Percentiles rank a stretch among this genome's conserved stretches.
phyloP scores from a whole-genome alignment of 345 rosid genomes.

The Anacardium occidentale region DNA sequence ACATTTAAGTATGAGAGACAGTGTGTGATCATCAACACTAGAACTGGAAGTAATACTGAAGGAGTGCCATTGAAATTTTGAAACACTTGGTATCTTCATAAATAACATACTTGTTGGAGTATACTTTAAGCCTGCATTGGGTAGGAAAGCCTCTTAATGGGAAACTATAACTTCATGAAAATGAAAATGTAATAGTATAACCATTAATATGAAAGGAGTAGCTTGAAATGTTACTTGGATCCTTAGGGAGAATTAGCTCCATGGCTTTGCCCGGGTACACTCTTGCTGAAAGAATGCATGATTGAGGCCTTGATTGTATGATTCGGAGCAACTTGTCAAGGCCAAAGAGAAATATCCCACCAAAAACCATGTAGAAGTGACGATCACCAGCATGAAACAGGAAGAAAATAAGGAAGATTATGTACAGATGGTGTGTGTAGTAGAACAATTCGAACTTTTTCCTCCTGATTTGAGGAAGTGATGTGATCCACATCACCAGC shows the following conservation, averaged over 20 bases:
- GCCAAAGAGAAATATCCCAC: slow-evolving; percentile 74
- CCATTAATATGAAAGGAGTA: background rate
- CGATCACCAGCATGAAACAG: slow-evolving; percentile 87
- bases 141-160: background rate
- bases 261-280: slow-evolving; percentile 55
- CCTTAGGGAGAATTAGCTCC: slow-evolving; percentile 69
- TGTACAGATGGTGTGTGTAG: slow-evolving; percentile 73
- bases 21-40: slow-evolving; percentile 37
- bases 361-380: slow-evolving; percentile 68
- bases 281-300: slow-evolving; percentile 51
- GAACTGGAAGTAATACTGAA: slow-evolving; percentile 83
- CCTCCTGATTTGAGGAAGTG: slow-evolving; percentile 84
- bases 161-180: background rate
- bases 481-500: slow-evolving; percentile 74
- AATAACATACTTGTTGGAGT: slow-evolving; percentile 63
- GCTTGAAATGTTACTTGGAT: slow-evolving; percentile 45
- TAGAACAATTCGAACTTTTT: slow-evolving; percentile 70
- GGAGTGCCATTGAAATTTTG: slow-evolving; percentile 76
- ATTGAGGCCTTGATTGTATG: slow-evolving; percentile 61
- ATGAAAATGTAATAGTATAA: background rate
- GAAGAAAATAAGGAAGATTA: slow-evolving; percentile 62
- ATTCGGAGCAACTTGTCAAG: slow-evolving; percentile 71
- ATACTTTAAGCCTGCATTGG: slow-evolving; percentile 58
- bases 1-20: slow-evolving; percentile 66
- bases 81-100: slow-evolving; percentile 64